These are phyloP conservation scores for Ophiostoma ulmi DNA, from an alignment of 2,329 filamentous ascomycete species.

Conservation along the genomic window DNA sequence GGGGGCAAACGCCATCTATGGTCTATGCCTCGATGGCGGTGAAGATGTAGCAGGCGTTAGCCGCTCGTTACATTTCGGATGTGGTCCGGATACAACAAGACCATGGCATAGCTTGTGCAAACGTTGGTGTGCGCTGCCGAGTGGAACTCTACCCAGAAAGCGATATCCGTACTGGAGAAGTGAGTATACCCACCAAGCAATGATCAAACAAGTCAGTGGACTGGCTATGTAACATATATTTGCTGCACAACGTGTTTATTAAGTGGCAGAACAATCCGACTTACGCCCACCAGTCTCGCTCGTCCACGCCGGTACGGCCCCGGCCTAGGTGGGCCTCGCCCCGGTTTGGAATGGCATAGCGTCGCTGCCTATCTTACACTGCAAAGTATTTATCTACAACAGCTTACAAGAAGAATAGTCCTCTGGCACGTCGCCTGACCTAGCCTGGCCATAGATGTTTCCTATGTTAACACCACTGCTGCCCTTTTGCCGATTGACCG, in stretches of 20 bases:
- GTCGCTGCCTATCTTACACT: not conserved
- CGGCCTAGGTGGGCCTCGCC: not conserved
- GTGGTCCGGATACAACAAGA: not conserved
- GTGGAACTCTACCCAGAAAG: not conserved
- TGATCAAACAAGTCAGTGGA: not conserved
- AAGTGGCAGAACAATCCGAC: not conserved
- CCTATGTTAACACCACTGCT: not conserved
- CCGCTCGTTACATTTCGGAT: not conserved
- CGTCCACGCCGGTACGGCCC: conserved; percentile 2
- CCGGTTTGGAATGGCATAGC: not conserved
- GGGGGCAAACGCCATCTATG: too few species aligned
- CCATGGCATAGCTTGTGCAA: not conserved
- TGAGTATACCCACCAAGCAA: not conserved
- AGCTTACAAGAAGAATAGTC: not conserved
- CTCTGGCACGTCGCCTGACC: not conserved
- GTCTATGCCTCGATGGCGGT: not conserved
- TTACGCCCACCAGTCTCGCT: not conserved
- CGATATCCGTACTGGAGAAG: not conserved
- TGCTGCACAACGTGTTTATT: not conserved
- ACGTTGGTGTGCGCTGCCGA: not conserved
- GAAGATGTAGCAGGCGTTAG: not conserved
- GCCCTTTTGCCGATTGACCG: not conserved
- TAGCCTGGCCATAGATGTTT: not conserved
- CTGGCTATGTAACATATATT: not conserved
- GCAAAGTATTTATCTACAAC: not conserved